Percentiles rank a stretch among this genome's conserved stretches.
Evolutionary conservation across 225 moss, liverwort and hornwort species (phyloP).

Genomic region (Straminergon stramineum): DNA sequence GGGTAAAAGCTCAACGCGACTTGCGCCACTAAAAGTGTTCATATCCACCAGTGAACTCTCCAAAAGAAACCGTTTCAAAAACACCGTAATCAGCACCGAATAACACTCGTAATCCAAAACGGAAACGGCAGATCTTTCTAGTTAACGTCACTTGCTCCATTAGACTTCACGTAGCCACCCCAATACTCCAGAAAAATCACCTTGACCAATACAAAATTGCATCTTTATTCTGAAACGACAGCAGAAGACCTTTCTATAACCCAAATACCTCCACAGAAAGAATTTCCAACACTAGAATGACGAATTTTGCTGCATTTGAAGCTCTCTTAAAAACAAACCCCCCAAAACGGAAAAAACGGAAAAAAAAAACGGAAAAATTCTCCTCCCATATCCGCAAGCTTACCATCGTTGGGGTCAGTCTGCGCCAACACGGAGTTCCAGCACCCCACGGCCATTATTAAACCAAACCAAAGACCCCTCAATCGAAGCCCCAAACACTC

Average conservation of each 20-base stretch:
- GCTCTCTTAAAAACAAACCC: background rate
- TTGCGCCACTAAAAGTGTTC: too few species aligned
- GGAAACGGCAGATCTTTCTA: background rate
- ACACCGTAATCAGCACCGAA: background rate
- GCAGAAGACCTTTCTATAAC: background rate
- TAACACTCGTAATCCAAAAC: too few species aligned
- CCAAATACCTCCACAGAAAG: background rate
- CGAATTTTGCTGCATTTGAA: background rate
- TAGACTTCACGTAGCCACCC: background rate
- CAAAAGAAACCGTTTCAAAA: too few species aligned
- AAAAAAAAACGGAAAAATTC: background rate
- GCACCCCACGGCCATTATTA: background rate
- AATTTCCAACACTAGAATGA: background rate
- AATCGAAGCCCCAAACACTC: background rate
- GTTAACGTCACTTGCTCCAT: background rate
- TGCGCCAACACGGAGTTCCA: background rate
- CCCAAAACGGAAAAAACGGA: background rate
- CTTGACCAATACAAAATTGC: background rate
- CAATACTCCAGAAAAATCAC: background rate
- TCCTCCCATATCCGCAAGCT: background rate
- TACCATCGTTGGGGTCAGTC: constrained; percentile 5
- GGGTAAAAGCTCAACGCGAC: background rate
- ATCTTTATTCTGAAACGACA: background rate
- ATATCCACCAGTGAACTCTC: background rate
- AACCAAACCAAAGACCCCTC: background rate